Base-by-base conservation (phyloP, 441 rosid species). In the Pelargonium citronellum region DNA sequence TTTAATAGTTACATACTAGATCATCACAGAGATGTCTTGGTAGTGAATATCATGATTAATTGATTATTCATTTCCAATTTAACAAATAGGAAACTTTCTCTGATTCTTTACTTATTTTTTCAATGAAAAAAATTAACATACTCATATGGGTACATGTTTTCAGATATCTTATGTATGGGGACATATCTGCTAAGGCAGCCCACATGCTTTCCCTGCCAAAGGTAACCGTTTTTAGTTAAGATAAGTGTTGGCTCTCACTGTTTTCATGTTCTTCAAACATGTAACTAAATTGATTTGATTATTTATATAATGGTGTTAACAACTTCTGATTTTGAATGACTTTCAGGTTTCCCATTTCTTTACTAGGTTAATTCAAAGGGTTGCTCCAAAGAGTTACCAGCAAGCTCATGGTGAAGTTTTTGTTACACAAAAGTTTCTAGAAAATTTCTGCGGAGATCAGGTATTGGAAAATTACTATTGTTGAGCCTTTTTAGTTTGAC, bases 391-490 rank as follows among this genome's bases (percentile, higher is more conserved):
- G 83, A 95, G 96, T 85, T 95, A 90, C 71, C 88, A 89, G 75
- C 99, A 95, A 83, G 97, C 97, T 69, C 82, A 84, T 68, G 96
- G 77, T 69, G 97, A 95, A 83, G 99, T 95, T 80, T 77, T 74
- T 53, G 96, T 95, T 71, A 95, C 97, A 37, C 76, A 73, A 70
- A 95, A 95, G 67, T 95, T 95, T 73, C 84, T 95, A 17, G 96
- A 92, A 82, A 95, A 95, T 83, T 95, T 94, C 73, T 89, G 82
- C 15, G 99, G 96, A 60, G 97, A 95, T 84, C 99, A 95, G 96
- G 99, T 94, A 80, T 20, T 17, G 60, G 43, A 72, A 69, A 15
- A 73, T 34, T 16, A 66, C 5, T 57, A 44, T 13, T 15, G 46
- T 58, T 69, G 73, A 41, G 24, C 27, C 16, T 17, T 71, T 70